phyloP scores from a whole-genome alignment of 805 yeast genomes.

The Metschnikowia hibisci region DNA sequence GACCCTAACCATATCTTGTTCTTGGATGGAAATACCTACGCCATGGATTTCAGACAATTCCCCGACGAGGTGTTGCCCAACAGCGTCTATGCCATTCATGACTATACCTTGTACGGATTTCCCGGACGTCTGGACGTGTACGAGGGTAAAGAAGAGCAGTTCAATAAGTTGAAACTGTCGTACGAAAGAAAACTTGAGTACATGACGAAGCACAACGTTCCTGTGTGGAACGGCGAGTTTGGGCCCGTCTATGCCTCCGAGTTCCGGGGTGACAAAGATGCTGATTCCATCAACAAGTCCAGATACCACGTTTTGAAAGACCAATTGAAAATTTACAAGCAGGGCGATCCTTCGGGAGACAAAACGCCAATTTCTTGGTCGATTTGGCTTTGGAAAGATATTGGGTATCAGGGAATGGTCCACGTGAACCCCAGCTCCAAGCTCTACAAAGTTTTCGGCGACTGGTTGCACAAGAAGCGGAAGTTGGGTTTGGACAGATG shows the following conservation, averaged over 20 bases:
- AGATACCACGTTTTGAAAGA: constrained; percentile 43
- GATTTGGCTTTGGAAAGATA: constrained; percentile 51
- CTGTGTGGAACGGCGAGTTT: constrained; percentile 54
- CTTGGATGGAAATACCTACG: constrained; percentile 49
- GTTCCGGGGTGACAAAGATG: constrained; percentile 39
- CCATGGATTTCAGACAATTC: constrained; percentile 48
- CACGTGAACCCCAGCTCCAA: constrained; percentile 43
- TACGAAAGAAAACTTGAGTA: constrained; percentile 44
- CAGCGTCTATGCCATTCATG: constrained; percentile 49
- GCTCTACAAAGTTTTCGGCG: constrained; percentile 41
- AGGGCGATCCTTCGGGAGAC: constrained; percentile 49
- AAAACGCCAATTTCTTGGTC: constrained; percentile 46
- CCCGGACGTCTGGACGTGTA: constrained; percentile 36
- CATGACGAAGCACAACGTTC: constrained; percentile 37
- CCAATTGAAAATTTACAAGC: constrained; percentile 41
- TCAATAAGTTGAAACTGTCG: constrained; percentile 31
- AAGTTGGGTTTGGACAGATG: constrained; percentile 46
- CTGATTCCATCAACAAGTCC: constrained; percentile 33
- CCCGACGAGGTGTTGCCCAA: constrained; percentile 38
- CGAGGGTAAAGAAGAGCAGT: constrained; percentile 33
- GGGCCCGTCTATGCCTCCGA: constrained; percentile 48
- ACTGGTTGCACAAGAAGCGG: constrained; percentile 41
- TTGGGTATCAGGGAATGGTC: constrained; percentile 49
- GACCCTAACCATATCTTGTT: constrained; percentile 48
- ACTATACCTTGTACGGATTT: constrained; percentile 44